phyloP scores from a whole-genome alignment of 495 filamentous ascomycete genomes.

The Bryoglossum gracile region DNA sequence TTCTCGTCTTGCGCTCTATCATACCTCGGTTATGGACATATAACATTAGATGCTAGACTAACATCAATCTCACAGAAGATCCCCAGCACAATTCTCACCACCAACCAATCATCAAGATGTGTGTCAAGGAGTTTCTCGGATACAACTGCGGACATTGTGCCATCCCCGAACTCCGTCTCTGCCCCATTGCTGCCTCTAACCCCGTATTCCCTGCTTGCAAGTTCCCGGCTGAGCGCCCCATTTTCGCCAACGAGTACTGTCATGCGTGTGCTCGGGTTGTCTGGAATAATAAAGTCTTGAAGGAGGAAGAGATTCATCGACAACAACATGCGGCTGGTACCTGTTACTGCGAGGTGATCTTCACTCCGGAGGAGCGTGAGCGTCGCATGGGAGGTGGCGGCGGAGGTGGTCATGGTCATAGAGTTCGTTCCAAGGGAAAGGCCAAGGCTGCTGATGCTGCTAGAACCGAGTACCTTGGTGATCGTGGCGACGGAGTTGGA shows the following conservation, averaged over 20 bases:
- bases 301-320: conserved; percentile 19
- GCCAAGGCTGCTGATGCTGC: background rate
- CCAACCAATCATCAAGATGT: conserved; percentile 17
- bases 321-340: conserved; percentile 11
- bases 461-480: background rate
- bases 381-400: background rate
- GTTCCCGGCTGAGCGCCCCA: conserved; percentile 17
- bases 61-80: too few relatives aligned
- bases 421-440: too few relatives aligned
- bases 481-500: background rate
- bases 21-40: too few relatives aligned
- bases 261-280: conserved; percentile 18
- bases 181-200: conserved; percentile 14
- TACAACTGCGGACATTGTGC: conserved; percentile 26
- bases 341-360: conserved; percentile 17
- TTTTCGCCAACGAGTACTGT: conserved; percentile 16
- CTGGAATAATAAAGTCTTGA: conserved; percentile 22
- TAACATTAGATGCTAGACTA: too few relatives aligned
- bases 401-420: too few relatives aligned
- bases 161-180: conserved; percentile 14
- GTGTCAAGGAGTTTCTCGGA: conserved; percentile 22
- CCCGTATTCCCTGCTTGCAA: conserved; percentile 16
- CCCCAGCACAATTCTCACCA: background rate
- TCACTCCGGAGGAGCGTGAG: conserved; percentile 13
- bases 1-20: too few relatives aligned